Conservation (phyloP, 2,329 filamentous ascomycete species). For the Hymenoscyphus fraxineus region DNA sequence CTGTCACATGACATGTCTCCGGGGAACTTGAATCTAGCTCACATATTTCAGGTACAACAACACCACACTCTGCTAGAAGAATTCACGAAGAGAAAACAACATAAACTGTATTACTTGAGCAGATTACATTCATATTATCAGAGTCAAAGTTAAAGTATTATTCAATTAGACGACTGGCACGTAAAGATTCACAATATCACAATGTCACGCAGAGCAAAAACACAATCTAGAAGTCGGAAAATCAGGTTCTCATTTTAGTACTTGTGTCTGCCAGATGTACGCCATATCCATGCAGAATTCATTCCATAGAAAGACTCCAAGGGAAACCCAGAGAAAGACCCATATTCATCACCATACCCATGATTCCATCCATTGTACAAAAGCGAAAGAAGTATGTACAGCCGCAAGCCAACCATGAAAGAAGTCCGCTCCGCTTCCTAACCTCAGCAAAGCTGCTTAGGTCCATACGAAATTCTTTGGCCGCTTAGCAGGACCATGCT, state of each 20-base stretch:
- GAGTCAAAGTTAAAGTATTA: no score
- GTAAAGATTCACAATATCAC: no score
- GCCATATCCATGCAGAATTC: neutral
- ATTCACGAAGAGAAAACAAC: no score
- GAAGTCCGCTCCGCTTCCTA: slow-evolving; percentile 5
- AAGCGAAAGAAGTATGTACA: neutral
- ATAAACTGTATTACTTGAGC: no score
- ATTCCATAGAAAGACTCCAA: neutral
- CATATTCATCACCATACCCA: neutral
- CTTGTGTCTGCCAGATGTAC: neutral
- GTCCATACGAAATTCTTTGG: slow-evolving; percentile 1
- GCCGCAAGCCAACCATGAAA: neutral
- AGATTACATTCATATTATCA: no score
- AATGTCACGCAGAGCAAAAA: neutral
- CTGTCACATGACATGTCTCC: no score
- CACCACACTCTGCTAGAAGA: no score
- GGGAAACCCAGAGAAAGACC: neutral
- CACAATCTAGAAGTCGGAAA: neutral
- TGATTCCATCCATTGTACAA: neutral
- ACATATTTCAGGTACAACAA: no score
- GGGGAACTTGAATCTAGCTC: no score
- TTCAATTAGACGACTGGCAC: no score
- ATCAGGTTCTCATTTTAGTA: neutral
- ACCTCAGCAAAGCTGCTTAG: neutral
- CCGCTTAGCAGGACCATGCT: slow-evolving; percentile 19